Percentiles rank a stretch among this genome's conserved stretches.
phyloP scores from a whole-genome alignment of 805 yeast genomes.

The Ogataea henricii region DNA sequence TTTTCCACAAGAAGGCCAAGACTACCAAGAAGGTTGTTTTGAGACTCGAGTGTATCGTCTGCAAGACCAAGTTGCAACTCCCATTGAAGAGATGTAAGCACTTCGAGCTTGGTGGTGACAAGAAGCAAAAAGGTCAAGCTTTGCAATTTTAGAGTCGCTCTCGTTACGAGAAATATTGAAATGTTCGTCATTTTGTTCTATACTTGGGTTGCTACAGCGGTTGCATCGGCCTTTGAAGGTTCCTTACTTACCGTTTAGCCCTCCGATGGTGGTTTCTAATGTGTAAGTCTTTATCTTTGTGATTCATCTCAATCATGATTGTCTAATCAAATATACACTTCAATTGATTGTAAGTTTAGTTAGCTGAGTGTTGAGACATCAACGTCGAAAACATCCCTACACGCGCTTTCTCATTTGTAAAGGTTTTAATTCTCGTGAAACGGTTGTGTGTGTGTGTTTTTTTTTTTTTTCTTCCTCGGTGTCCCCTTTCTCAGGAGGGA shows the following conservation, averaged over 20 bases:
- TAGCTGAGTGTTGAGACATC: no score
- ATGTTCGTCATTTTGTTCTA: constrained; percentile 7
- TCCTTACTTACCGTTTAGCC: not conserved
- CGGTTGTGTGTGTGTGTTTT: not conserved
- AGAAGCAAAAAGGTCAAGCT: constrained; percentile 99
- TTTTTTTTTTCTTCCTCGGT: not conserved
- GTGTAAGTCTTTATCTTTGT: constrained; percentile 7
- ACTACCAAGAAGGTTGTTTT: constrained; percentile 99
- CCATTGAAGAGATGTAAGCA: constrained; percentile 99
- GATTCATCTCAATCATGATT: constrained; percentile 8
- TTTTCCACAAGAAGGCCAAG: constrained; percentile 99
- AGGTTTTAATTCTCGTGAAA: not conserved
- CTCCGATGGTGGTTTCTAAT: constrained; percentile 8
- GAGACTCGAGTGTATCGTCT: constrained; percentile 97
- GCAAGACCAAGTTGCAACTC: constrained; percentile 99
- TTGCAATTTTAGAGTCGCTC: constrained; percentile 82
- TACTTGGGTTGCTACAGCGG: constrained; percentile 5
- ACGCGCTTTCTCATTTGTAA: no score
- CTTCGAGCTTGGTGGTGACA: constrained; percentile 99
- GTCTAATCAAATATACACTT: constrained; percentile 2
- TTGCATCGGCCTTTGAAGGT: constrained; percentile 1
- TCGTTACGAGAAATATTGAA: constrained; percentile 10
- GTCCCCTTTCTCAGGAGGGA: constrained; percentile 4
- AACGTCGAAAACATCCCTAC: not conserved
- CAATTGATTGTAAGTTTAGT: no score